A percentile compares a stretch with the other conserved stretches of the same genome.
These are phyloP conservation scores for Melaleuca quinquenervia DNA, from an alignment of 345 rosid species.

Conservation along the genomic window DNA sequence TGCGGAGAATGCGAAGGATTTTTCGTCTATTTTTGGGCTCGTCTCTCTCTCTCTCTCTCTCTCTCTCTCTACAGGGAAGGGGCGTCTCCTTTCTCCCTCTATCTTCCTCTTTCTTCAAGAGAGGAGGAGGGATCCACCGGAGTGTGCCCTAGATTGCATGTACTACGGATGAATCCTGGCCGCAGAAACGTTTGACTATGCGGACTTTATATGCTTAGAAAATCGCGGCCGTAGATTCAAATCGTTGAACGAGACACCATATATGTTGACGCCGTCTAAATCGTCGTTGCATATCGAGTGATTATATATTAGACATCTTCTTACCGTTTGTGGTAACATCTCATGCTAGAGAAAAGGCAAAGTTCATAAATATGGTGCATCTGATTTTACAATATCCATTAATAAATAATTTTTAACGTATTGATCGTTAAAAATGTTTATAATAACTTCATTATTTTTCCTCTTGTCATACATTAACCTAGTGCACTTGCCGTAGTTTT, in stretches of 20 bases:
- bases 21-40: not conserved
- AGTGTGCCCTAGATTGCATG: not conserved
- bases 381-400: not conserved
- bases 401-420: not conserved
- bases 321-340: not conserved
- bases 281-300: not conserved
- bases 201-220: not conserved
- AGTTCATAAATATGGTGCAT: not conserved
- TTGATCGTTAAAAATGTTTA: not conserved
- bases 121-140: not conserved
- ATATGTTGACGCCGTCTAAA: not conserved
- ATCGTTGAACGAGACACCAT: not conserved
- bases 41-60: not conserved
- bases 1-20: not conserved
- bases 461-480: accelerated
- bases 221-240: not conserved
- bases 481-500: no score
- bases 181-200: not conserved
- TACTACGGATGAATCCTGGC: not conserved
- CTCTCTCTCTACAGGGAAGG: not conserved
- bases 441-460: not conserved
- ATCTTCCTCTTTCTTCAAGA: not conserved
- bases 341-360: not conserved
- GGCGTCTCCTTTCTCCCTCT: not conserved
- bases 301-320: not conserved